These are phyloP conservation scores for Mycena metata DNA, from an alignment of 768 basidiomycete species.

Conservation along the genomic window DNA sequence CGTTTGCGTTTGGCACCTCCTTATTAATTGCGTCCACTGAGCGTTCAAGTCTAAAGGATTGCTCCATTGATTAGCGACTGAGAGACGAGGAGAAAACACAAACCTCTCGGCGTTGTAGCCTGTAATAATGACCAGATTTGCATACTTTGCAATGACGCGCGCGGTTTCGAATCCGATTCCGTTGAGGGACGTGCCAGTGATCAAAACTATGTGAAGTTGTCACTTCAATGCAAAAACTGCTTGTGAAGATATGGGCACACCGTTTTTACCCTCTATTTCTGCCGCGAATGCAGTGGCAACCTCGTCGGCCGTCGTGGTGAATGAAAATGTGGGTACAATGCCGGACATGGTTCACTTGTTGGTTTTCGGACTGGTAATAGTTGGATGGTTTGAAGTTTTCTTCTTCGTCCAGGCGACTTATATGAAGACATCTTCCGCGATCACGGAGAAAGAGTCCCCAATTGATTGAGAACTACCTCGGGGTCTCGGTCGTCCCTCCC, in stretches of 20 bases:
- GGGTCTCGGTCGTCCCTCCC: too few relatives aligned
- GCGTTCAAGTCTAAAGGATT: neutral
- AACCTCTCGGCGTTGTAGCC: slow-evolving; percentile 5
- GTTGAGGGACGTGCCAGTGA: slow-evolving; percentile 5
- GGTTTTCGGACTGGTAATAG: too few relatives aligned
- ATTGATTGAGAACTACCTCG: too few relatives aligned
- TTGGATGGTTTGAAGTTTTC: too few relatives aligned
- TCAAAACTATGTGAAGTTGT: neutral
- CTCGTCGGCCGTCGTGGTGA: neutral
- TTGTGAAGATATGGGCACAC: neutral
- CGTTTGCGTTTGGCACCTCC: neutral
- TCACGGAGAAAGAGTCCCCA: too few relatives aligned
- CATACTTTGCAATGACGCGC: neutral
- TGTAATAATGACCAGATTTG: slow-evolving; percentile 1
- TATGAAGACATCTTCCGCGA: too few relatives aligned
- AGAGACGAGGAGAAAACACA: neutral
- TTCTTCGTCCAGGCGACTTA: too few relatives aligned
- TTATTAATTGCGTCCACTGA: slow-evolving; percentile 1
- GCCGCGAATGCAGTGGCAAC: neutral
- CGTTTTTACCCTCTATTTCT: slow-evolving; percentile 1
- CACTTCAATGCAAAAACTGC: neutral
- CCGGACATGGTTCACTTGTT: too few relatives aligned
- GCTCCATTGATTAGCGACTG: too few relatives aligned
- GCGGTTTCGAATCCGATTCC: slow-evolving; percentile 1
- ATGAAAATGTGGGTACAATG: too few relatives aligned